A percentile compares a stretch with the other conserved stretches of the same genome.
phyloP scores from a whole-genome alignment of 805 yeast genomes.

The Martiniozyma abietophila region DNA sequence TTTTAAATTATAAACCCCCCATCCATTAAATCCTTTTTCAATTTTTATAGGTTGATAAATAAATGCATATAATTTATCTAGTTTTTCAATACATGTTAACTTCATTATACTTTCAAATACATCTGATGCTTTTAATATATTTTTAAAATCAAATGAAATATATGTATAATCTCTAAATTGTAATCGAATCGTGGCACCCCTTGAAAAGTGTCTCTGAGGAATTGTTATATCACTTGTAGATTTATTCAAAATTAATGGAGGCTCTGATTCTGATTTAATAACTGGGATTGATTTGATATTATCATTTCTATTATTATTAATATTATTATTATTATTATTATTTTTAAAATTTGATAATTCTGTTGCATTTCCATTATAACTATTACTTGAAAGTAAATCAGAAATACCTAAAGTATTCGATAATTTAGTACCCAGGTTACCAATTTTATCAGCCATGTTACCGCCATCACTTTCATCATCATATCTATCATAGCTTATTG shows the following conservation, averaged over 20 bases:
- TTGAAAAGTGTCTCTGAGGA: constrained; percentile 6
- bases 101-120: constrained; percentile 65
- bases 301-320: background rate
- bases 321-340: background rate
- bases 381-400: too few species aligned
- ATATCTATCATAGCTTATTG: too few species aligned
- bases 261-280: too few species aligned
- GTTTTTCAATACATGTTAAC: constrained; percentile 45
- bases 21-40: constrained; percentile 57
- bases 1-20: constrained; percentile 58
- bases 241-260: too few species aligned
- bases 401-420: constrained; percentile 6
- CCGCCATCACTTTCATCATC: too few species aligned
- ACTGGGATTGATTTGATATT: too few species aligned
- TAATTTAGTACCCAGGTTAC: constrained; percentile 3
- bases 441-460: background rate
- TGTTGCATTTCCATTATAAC: too few species aligned
- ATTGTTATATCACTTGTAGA: constrained; percentile 1
- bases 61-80: constrained; percentile 69
- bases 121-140: constrained; percentile 51
- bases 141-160: constrained; percentile 64
- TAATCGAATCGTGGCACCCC: constrained; percentile 51
- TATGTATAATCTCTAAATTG: constrained; percentile 81
- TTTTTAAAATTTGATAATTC: constrained; percentile 1
- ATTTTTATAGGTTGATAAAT: constrained; percentile 65